phyloP scores from a whole-genome alignment of 139 green algal genomes.

The Edaphochlamys debaryana region DNA sequence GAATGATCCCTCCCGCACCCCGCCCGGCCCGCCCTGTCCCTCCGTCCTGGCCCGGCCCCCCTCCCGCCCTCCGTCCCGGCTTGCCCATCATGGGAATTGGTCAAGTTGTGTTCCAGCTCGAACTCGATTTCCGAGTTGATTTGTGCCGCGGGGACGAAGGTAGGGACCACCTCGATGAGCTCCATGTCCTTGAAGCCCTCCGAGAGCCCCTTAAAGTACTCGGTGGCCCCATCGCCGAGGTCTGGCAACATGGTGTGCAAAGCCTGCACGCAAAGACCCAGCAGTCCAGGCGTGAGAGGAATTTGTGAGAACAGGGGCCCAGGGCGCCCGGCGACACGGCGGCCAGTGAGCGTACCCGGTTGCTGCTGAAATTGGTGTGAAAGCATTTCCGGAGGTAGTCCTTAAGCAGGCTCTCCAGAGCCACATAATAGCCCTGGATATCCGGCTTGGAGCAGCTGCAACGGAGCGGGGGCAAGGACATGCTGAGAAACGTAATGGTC shows the following conservation, averaged over 20 bases:
- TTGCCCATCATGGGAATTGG: slow-evolving; percentile 20
- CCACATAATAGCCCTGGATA: slow-evolving; percentile 32
- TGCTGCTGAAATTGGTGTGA: slow-evolving; percentile 46
- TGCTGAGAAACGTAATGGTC: neutral
- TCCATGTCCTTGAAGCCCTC: slow-evolving; percentile 20
- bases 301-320: too few relatives aligned
- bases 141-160: slow-evolving; percentile 35
- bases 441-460: slow-evolving; percentile 45
- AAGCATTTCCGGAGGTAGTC: slow-evolving; percentile 49
- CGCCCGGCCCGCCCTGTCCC: too few relatives aligned
- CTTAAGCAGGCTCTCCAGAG: slow-evolving; percentile 38
- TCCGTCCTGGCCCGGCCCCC: too few relatives aligned
- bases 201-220: slow-evolving; percentile 4
- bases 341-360: slow-evolving; percentile 23
- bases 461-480: too few relatives aligned
- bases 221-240: neutral
- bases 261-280: slow-evolving; percentile 33
- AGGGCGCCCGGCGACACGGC: too few relatives aligned
- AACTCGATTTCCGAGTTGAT: slow-evolving; percentile 49
- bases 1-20: too few relatives aligned
- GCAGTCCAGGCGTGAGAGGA: too few relatives aligned
- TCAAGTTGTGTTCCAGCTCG: slow-evolving; percentile 48
- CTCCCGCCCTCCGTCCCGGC: too few relatives aligned
- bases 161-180: slow-evolving; percentile 39
- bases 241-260: slow-evolving; percentile 49